phyloP scores from a whole-genome alignment of 352 stramenopile species.

The Phytophthora tubulina region DNA sequence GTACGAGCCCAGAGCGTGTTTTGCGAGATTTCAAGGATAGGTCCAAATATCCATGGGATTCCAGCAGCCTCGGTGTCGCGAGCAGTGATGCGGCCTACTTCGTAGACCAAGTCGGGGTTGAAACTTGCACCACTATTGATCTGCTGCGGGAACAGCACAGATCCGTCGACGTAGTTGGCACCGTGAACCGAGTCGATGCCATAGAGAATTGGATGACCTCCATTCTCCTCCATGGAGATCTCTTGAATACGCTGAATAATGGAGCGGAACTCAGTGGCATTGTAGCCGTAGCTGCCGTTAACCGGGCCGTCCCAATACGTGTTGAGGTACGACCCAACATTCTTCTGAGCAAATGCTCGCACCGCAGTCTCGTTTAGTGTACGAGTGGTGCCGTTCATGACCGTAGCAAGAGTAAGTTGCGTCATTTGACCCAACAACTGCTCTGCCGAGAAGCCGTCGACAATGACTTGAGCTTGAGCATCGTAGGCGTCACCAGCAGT shows the following conservation, averaged over 20 bases:
- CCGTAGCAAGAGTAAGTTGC: slow-evolving; percentile 73
- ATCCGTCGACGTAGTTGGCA: slow-evolving; percentile 82
- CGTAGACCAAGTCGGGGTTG: slow-evolving; percentile 50
- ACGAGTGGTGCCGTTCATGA: slow-evolving; percentile 42
- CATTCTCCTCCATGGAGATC: slow-evolving; percentile 58
- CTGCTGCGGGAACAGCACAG: slow-evolving; percentile 87
- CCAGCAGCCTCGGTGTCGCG: too few species aligned
- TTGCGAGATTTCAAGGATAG: too few species aligned
- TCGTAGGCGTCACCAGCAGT: slow-evolving; percentile 24
- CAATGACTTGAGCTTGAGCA: slow-evolving; percentile 40
- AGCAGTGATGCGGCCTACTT: too few species aligned
- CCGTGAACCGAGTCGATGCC: slow-evolving; percentile 92
- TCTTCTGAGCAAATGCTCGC: slow-evolving; percentile 63
- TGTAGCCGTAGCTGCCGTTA: slow-evolving; percentile 53
- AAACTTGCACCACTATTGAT: slow-evolving; percentile 92
- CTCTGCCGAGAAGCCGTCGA: slow-evolving; percentile 32
- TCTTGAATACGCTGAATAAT: slow-evolving; percentile 80
- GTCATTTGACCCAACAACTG: slow-evolving; percentile 88
- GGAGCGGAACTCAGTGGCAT: slow-evolving; percentile 65
- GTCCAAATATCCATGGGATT: too few species aligned
- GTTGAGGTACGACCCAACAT: slow-evolving; percentile 91
- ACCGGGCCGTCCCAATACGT: slow-evolving; percentile 53
- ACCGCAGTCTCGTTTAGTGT: slow-evolving; percentile 67
- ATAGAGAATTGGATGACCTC: slow-evolving; percentile 66
- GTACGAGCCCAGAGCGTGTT: too few species aligned